Percentiles rank a stretch among this genome's conserved stretches.
phyloP scores from a whole-genome alignment of 345 rosid species.

The Populus tremula region DNA sequence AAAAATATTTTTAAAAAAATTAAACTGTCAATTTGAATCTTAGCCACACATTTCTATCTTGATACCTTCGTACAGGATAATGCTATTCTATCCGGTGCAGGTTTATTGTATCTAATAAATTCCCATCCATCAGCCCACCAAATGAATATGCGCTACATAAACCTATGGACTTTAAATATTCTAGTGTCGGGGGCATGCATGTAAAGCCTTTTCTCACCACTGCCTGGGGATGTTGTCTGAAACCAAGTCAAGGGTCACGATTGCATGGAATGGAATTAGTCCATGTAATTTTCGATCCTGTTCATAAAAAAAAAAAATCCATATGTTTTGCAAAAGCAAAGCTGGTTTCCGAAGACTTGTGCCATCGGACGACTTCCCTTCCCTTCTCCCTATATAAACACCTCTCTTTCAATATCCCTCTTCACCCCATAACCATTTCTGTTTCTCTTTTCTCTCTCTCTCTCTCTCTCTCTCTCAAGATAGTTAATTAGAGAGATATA shows the following conservation, averaged over 20 bases:
- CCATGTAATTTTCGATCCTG: neutral
- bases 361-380: neutral
- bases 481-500: neutral
- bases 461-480: neutral
- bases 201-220: neutral
- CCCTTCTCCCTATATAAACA: neutral
- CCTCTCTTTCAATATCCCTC: neutral
- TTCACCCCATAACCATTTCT: neutral
- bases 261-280: neutral
- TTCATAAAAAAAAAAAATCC: neutral
- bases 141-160: neutral
- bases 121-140: neutral
- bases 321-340: conserved; percentile 1
- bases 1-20: too few relatives aligned
- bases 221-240: neutral
- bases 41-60: too few relatives aligned
- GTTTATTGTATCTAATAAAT: too few relatives aligned
- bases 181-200: neutral
- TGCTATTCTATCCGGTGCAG: too few relatives aligned
- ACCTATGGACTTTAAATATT: neutral
- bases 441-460: neutral
- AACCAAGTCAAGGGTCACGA: neutral
- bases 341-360: neutral
- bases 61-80: too few relatives aligned
- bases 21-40: too few relatives aligned